phyloP scores from a whole-genome alignment of 768 basidiomycete species.

The Mycena amicta region DNA sequence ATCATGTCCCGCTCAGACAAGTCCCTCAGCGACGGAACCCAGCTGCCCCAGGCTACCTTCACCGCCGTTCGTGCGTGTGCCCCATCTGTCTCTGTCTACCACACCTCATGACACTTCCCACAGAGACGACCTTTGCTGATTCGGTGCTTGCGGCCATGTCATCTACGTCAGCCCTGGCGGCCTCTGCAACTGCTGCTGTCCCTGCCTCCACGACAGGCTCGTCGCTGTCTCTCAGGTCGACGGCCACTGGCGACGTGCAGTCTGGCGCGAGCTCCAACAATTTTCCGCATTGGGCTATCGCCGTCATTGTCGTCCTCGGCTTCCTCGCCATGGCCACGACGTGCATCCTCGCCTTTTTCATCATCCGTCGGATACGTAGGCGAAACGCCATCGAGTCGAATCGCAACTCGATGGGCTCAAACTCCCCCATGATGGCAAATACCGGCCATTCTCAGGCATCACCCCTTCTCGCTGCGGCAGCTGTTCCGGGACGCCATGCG shows the following conservation, averaged over 20 bases:
- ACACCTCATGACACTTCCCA: constrained; percentile 13
- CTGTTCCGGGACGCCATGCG: constrained; percentile 29
- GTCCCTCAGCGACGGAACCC: constrained; percentile 54
- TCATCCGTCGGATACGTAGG: constrained; percentile 68
- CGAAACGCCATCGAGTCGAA: constrained; percentile 51
- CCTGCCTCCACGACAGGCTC: constrained; percentile 23
- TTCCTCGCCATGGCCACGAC: constrained; percentile 78
- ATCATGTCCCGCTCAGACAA: constrained; percentile 65
- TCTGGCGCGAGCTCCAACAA: constrained; percentile 31
- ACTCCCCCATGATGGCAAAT: constrained; percentile 82
- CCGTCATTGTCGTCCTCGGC: constrained; percentile 84
- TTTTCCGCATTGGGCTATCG: constrained; percentile 91
- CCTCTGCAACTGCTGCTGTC: constrained; percentile 36
- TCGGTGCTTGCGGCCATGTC: constrained; percentile 62
- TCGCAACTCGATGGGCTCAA: constrained; percentile 77
- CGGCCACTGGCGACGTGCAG: constrained; percentile 43
- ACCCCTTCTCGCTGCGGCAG: constrained; percentile 46
- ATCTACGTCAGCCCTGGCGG: constrained; percentile 40
- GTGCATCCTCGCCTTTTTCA: constrained; percentile 69
- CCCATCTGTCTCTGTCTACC: neutral
- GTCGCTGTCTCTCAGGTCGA: constrained; percentile 7
- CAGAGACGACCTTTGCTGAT: constrained; percentile 79
- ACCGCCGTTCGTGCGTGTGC: constrained; percentile 74
- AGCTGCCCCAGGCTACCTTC: constrained; percentile 73
- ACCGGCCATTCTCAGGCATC: constrained; percentile 50